These are phyloP conservation scores for Cnidoscolus chayamansa DNA, from an alignment of 441 rosid genomes.

Conservation along the genomic window DNA sequence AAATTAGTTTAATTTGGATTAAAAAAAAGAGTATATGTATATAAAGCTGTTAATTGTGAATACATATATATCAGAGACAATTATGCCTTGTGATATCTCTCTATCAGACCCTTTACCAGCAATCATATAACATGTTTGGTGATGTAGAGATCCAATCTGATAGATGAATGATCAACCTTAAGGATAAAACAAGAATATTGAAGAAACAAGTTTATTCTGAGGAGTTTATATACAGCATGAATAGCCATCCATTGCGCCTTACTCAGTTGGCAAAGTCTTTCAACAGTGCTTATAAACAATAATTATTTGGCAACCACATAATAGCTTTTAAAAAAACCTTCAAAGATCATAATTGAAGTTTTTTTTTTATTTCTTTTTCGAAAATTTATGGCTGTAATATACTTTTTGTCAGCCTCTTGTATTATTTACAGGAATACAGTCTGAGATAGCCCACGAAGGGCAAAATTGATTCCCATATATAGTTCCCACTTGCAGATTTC, in stretches of 20 bases:
- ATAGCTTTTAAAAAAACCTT: not conserved
- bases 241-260: not conserved
- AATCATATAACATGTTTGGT: too few relatives aligned
- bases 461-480: constrained; percentile 14
- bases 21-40: too few relatives aligned
- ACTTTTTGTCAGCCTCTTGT: constrained; percentile 1
- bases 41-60: too few relatives aligned
- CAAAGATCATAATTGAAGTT: not conserved
- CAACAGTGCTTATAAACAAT: too few relatives aligned
- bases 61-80: not conserved
- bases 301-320: not conserved
- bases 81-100: not conserved
- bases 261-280: not conserved
- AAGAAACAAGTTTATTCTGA: too few relatives aligned
- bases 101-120: not conserved
- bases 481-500: constrained; percentile 16
- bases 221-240: not conserved
- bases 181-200: too few relatives aligned
- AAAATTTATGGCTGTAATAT: not conserved
- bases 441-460: constrained; percentile 17
- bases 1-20: not conserved
- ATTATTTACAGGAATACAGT: constrained; percentile 18
- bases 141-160: too few relatives aligned
- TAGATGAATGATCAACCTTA: too few relatives aligned
- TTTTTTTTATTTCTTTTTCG: not conserved